Evolutionary conservation across 345 rosid genomes (phyloP), one percentile per base, ranked within the genome.

Genomic region (Salix caprea): DNA sequence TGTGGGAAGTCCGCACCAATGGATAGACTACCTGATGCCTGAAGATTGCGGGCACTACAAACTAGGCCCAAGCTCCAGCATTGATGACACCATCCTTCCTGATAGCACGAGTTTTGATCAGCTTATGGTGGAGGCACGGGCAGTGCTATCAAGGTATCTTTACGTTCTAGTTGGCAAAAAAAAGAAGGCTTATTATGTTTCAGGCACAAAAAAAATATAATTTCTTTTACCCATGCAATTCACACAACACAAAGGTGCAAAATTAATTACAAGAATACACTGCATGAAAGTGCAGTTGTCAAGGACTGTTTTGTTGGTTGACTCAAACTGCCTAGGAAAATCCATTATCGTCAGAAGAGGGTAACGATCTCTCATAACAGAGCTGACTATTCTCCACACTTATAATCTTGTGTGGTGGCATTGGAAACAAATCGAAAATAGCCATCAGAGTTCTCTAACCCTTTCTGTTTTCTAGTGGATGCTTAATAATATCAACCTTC

Each of bases 11-110:
- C 88, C 97, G 52, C 84, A 83, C 82, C 91, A 85, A 80, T 96
- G 99, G 98, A 86, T 88, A 84, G 89, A 87, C 76, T 90, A 89
- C 79, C 64, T 94, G 83, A 92, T 93, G 94, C 91, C 91, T 32
- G 88, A 74, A 74, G 91, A 93, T 56, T 32, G 86, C 52, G 87
- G 78, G 77, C 74, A 84, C 56, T 37, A 46, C 75, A 77, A 78
- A 60, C 74, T 68, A 74, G 78, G 81, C 15, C 28, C 66, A 34
- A 48, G 76, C 67, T 80, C 92, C n/a, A 58, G 76, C 78, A 82
- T 76, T 11, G 86, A 83, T 32, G 81, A 68, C 28, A 56, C 80
- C 13, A 48, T 84, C 76, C 61, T 80, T 40, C 77, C 87, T 67
- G 81, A 81, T 44, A 56, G 78, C 61, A 78, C 89, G 81, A 90